Conservation (phyloP, 768 basidiomycete genomes). For the Plicaturopsis crispa region DNA sequence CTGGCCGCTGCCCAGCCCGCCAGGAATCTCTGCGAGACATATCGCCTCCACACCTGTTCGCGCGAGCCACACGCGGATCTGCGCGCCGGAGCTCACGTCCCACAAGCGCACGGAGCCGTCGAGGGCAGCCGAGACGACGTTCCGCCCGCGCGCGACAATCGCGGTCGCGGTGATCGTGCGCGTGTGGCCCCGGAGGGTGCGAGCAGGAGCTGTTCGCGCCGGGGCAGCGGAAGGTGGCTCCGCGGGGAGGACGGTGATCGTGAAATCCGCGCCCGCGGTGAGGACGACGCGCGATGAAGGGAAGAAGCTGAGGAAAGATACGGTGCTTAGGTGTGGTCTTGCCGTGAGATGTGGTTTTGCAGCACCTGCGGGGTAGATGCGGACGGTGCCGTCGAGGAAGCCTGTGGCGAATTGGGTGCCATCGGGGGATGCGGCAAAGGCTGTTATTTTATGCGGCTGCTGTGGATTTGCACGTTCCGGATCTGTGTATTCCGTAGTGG, state of each 20-base stretch:
- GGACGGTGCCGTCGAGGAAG: constrained; percentile 51
- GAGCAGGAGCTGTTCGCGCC: constrained; percentile 33
- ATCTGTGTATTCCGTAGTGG: constrained; percentile 44
- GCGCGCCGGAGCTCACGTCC: constrained; percentile 54
- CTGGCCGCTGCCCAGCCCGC: constrained; percentile 8
- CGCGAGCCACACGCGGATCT: constrained; percentile 26
- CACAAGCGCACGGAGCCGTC: constrained; percentile 68
- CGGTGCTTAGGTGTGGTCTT: constrained; percentile 40
- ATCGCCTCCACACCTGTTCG: constrained; percentile 2
- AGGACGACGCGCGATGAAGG: constrained; percentile 68
- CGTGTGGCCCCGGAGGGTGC: constrained; percentile 60
- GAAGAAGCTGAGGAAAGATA: constrained; percentile 56
- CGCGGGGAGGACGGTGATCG: constrained; percentile 58
- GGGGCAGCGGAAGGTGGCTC: constrained; percentile 25
- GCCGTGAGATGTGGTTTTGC: constrained; percentile 19
- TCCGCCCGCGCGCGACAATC: constrained; percentile 60
- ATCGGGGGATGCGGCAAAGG: constrained; percentile 58
- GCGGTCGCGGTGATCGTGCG: constrained; percentile 54
- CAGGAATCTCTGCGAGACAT: constrained; percentile 9
- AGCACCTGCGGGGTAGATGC: constrained; percentile 34
- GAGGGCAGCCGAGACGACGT: constrained; percentile 57
- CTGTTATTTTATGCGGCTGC: constrained; percentile 46
- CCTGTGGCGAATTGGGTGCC: constrained; percentile 51
- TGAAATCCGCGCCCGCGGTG: constrained; percentile 61
- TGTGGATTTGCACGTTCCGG: constrained; percentile 34